These are phyloP conservation scores for Aurantiochytrium sp. DNA, from an alignment of 108 stramenopile genomes.

Conservation along the genomic window DNA sequence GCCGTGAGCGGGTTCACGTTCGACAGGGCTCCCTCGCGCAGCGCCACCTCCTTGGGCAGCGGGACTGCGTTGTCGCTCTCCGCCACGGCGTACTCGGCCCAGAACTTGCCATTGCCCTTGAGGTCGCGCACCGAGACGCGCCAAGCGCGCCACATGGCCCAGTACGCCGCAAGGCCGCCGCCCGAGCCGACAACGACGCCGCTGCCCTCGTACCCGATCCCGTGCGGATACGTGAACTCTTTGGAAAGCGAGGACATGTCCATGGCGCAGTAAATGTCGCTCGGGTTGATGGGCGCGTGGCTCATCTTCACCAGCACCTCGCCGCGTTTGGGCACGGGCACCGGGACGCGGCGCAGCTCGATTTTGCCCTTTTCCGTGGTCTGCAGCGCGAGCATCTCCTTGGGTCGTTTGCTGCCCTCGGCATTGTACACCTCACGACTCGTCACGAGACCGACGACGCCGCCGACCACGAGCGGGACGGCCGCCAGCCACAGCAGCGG, in stretches of 20 bases:
- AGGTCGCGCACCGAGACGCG: constrained; percentile 27
- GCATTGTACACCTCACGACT: background rate
- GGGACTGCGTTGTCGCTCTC: constrained; percentile 38
- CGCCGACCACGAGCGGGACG: too few relatives aligned
- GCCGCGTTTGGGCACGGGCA: constrained; percentile 44
- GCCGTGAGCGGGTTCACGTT: constrained; percentile 66
- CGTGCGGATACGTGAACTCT: constrained; percentile 38
- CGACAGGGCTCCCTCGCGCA: constrained; percentile 52
- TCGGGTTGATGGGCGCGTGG: constrained; percentile 53
- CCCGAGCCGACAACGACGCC: constrained; percentile 52
- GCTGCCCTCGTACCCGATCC: constrained; percentile 62
- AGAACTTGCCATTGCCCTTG: constrained; percentile 31
- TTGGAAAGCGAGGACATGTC: background rate
- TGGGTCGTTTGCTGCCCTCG: background rate
- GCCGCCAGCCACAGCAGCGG: too few relatives aligned
- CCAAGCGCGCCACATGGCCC: too few relatives aligned
- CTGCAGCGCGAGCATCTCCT: background rate
- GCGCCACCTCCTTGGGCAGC: constrained; percentile 53
- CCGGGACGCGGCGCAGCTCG: constrained; percentile 46
- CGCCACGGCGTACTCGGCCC: constrained; percentile 51
- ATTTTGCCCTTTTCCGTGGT: constrained; percentile 50
- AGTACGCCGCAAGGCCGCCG: constrained; percentile 43
- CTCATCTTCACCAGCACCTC: constrained; percentile 47
- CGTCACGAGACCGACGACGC: too few relatives aligned
- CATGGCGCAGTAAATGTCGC: constrained; percentile 37